Evolutionary conservation across 2,329 filamentous ascomycete genomes (phyloP).

Genomic region (Xylariaceae sp.): DNA sequence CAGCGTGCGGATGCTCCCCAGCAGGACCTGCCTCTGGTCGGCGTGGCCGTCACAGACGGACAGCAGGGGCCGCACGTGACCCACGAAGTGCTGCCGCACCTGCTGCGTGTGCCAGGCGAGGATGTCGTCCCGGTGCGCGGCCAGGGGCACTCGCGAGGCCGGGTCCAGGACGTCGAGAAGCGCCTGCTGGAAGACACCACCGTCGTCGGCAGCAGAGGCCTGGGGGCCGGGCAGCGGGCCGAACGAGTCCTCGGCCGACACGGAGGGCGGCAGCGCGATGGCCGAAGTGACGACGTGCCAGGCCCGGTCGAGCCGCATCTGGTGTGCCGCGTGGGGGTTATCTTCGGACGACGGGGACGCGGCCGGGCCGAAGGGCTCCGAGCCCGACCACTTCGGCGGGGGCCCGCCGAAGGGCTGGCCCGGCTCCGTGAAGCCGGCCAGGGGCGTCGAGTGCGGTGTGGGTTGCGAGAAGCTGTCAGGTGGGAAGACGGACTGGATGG

Average conservation of each 20-base stretch:
- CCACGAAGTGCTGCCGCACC: slow-evolving; percentile 52
- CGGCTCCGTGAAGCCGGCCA: slow-evolving; percentile 31
- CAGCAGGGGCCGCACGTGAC: slow-evolving; percentile 50
- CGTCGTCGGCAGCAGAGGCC: slow-evolving; percentile 31
- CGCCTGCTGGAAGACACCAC: slow-evolving; percentile 42
- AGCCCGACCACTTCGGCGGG: slow-evolving; percentile 14
- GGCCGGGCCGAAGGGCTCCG: slow-evolving; percentile 13
- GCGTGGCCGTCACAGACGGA: slow-evolving; percentile 35
- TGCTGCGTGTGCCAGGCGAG: slow-evolving; percentile 55
- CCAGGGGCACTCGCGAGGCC: slow-evolving; percentile 35
- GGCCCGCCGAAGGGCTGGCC: slow-evolving; percentile 40
- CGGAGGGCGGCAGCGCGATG: slow-evolving; percentile 49
- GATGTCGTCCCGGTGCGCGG: slow-evolving; percentile 47
- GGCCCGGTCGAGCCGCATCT: slow-evolving; percentile 51
- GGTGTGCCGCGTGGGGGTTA: slow-evolving; percentile 34
- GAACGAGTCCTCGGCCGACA: slow-evolving; percentile 47
- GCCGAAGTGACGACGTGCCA: slow-evolving; percentile 55
- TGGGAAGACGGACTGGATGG: slow-evolving; percentile 51
- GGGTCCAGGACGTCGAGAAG: slow-evolving; percentile 47
- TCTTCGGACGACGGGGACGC: slow-evolving; percentile 14
- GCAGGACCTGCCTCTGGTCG: slow-evolving; percentile 39
- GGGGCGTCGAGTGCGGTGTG: slow-evolving; percentile 34
- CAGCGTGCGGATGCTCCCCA: slow-evolving; percentile 48
- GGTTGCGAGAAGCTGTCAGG: slow-evolving; percentile 39
- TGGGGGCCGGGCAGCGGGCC: slow-evolving; percentile 37